Evolutionary conservation across 2,329 filamentous ascomycete species (phyloP).

Genomic region (Microsporum canis): DNA sequence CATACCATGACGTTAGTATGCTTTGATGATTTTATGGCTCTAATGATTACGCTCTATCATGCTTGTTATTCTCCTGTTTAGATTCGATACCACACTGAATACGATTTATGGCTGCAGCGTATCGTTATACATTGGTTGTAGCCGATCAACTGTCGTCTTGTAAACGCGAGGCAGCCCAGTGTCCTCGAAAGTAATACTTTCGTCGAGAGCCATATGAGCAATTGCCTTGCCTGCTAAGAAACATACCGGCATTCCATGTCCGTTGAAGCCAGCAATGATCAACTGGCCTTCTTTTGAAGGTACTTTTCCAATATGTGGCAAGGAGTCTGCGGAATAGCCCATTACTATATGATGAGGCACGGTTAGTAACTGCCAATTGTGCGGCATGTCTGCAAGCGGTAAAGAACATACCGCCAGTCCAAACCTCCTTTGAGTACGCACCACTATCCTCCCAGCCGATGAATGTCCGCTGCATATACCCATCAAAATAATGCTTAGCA

Average conservation of each 20-base stretch:
- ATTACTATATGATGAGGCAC: conserved; percentile 34
- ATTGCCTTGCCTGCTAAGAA: conserved; percentile 50
- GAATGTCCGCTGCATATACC: conserved; percentile 30
- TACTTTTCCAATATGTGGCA: conserved; percentile 44
- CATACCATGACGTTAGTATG: neutral
- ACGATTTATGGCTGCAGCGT: conserved; percentile 9
- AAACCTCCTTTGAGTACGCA: conserved; percentile 24
- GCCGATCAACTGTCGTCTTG: conserved; percentile 21
- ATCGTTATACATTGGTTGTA: conserved; percentile 17
- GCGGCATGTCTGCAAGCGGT: neutral
- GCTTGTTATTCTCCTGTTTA: neutral
- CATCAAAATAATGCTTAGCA: conserved; percentile 32
- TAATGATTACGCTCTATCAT: neutral
- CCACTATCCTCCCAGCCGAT: conserved; percentile 27
- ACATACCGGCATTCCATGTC: conserved; percentile 55
- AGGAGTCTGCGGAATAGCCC: conserved; percentile 40
- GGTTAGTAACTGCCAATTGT: neutral
- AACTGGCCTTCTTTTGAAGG: conserved; percentile 40
- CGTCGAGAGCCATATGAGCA: conserved; percentile 41
- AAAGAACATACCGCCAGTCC: conserved; percentile 26
- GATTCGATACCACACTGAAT: neutral
- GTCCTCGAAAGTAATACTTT: conserved; percentile 16
- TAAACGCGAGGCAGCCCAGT: conserved; percentile 26
- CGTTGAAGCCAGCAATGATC: conserved; percentile 51
- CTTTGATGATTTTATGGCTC: neutral